These are phyloP conservation scores for Leptographium wingfieldii DNA, from an alignment of 2,329 filamentous ascomycete species.

Conservation along the genomic window DNA sequence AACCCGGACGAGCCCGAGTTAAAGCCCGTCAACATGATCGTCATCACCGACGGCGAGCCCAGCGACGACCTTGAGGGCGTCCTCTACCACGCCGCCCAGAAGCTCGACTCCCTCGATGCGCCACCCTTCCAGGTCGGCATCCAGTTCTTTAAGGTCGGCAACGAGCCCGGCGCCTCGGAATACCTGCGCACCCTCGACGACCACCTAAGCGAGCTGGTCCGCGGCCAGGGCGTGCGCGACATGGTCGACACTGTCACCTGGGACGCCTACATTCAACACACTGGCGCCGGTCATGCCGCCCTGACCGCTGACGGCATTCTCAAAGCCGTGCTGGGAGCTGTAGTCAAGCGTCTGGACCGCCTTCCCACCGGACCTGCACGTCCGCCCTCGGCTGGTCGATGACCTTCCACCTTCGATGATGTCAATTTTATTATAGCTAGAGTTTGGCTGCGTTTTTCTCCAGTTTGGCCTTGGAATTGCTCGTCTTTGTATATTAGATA, in stretches of 20 bases:
- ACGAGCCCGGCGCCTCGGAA: slow-evolving; percentile 49
- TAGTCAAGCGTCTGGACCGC: slow-evolving; percentile 33
- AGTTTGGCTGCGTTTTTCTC: neutral
- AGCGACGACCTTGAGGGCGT: slow-evolving; percentile 65
- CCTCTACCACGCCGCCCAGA: slow-evolving; percentile 54
- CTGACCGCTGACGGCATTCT: slow-evolving; percentile 61
- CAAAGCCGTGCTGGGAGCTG: slow-evolving; percentile 70
- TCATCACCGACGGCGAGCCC: slow-evolving; percentile 80
- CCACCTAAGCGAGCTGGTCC: slow-evolving; percentile 39
- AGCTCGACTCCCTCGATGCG: slow-evolving; percentile 57
- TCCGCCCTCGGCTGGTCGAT: neutral
- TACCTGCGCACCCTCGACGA: slow-evolving; percentile 68
- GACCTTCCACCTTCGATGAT: neutral
- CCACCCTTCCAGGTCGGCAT: slow-evolving; percentile 75
- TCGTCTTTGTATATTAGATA: neutral
- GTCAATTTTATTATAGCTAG: neutral
- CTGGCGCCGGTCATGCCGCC: slow-evolving; percentile 23
- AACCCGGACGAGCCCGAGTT: slow-evolving; percentile 27
- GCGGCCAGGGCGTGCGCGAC: slow-evolving; percentile 45
- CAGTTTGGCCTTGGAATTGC: neutral
- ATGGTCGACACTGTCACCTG: slow-evolving; percentile 88
- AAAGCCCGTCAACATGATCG: slow-evolving; percentile 81
- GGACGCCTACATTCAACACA: slow-evolving; percentile 26
- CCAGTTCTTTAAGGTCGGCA: slow-evolving; percentile 92
- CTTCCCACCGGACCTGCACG: neutral